Evolutionary conservation across 768 basidiomycete species (phyloP), one percentile per base, ranked within the genome.

Genomic region (Mycena vulgaris): DNA sequence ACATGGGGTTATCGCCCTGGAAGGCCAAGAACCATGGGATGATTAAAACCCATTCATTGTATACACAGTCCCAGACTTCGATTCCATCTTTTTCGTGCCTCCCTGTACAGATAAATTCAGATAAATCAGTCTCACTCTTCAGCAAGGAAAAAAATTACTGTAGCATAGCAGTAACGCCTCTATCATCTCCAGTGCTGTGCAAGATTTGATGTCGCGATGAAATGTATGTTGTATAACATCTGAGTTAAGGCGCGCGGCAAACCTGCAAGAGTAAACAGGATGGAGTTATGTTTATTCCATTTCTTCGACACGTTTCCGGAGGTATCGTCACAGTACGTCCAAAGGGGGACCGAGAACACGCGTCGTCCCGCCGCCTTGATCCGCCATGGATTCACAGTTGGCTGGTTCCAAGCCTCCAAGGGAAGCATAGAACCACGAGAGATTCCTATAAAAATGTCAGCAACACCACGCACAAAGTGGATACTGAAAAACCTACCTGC

Each of bases 201-300:
- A n/a, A 47, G 7, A 25, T 47, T 47, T n/a, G 45, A 47, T 2
- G 45, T 47, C n/a, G 45, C 45, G 4, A 47, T n/a, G 23, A 47
- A 47, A 45, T 17, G 13, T 5, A 45, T 17, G 19, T 45, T 55
- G 21, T 55, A 55, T 19, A 55, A 23, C 52, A 56, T 37, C 7
- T 56, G 55, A 10, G 55, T 25, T 2, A 23, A 13, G 3, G 21
- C 55, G 5, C 35, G 37, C 1, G 33, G 35, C 11, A 56, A 19
- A 21, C 78, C 76, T 11, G 76, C 78, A 5, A 66, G 21, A 1
- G 78, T 75, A 45, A 78, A 75, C 3, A 76, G 70, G 25, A 78
- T 71, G 2, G 71, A 73, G 59, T 77, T 74, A 49, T 78, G 76
- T 40, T 77, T 75, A 49, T 77, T 78, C 78, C 78, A 79, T 17